Conservation (phyloP, 2,329 filamentous ascomycete genomes). For the Dactylellina parvicollis region DNA sequence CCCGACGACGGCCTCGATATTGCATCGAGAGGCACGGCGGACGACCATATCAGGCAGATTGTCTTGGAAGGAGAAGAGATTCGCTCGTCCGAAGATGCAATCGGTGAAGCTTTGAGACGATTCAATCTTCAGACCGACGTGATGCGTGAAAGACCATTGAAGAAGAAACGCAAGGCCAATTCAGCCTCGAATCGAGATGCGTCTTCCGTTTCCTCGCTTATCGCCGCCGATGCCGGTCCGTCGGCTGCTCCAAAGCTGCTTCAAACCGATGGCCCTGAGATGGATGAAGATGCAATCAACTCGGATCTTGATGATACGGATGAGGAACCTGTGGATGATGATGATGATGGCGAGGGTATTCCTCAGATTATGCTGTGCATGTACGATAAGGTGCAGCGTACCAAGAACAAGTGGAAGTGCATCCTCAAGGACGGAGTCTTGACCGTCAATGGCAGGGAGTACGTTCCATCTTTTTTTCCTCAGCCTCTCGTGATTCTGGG, state of each 20-base stretch:
- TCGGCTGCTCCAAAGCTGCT: slow-evolving; percentile 59
- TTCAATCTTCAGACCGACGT: slow-evolving; percentile 41
- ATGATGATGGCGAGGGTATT: slow-evolving; percentile 86
- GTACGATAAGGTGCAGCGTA: slow-evolving; percentile 98
- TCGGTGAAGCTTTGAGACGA: slow-evolving; percentile 39
- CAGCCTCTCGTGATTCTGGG: no score
- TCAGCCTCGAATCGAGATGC: background rate
- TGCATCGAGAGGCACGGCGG: slow-evolving; percentile 23
- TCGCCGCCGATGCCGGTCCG: slow-evolving; percentile 18
- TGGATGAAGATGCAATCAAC: slow-evolving; percentile 94
- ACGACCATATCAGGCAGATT: slow-evolving; percentile 39
- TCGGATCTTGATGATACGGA: slow-evolving; percentile 96
- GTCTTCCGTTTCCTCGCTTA: background rate
- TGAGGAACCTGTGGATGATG: slow-evolving; percentile 77
- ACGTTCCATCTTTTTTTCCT: slow-evolving; percentile 60
- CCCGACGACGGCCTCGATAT: slow-evolving; percentile 57
- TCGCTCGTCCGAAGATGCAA: slow-evolving; percentile 39
- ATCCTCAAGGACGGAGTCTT: slow-evolving; percentile 95
- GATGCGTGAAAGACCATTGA: slow-evolving; percentile 35
- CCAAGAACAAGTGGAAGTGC: slow-evolving; percentile 99
- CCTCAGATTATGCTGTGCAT: slow-evolving; percentile 97
- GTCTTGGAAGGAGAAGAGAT: slow-evolving; percentile 49
- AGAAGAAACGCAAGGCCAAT: slow-evolving; percentile 28
- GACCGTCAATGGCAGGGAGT: slow-evolving; percentile 91
- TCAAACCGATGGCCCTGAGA: slow-evolving; percentile 70